phyloP scores from a whole-genome alignment of 805 yeast species.

The Starmerella apis region DNA sequence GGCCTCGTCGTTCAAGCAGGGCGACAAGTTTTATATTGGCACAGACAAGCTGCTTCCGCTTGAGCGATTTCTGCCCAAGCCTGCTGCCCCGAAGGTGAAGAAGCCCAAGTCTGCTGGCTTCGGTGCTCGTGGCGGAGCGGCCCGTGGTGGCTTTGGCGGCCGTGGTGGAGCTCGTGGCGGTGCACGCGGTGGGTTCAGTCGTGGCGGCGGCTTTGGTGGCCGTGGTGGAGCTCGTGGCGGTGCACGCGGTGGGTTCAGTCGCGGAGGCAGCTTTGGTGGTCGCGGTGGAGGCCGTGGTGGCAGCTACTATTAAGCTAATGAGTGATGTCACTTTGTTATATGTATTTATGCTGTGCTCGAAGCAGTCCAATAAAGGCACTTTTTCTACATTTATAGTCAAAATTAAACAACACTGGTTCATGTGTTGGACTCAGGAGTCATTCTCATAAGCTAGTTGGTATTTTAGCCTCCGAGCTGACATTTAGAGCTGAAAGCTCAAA shows the following conservation, averaged over 20 bases:
- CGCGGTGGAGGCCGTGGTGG: slow-evolving; percentile 20
- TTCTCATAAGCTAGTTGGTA: too few species aligned
- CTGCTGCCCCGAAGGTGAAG: slow-evolving; percentile 35
- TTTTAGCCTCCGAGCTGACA: too few species aligned
- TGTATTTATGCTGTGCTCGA: slow-evolving; percentile 4
- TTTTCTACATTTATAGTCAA: not conserved
- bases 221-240: slow-evolving; percentile 33
- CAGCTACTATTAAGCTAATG: not conserved
- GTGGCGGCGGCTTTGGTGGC: slow-evolving; percentile 32
- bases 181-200: slow-evolving; percentile 34
- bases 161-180: slow-evolving; percentile 39
- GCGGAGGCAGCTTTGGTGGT: slow-evolving; percentile 21
- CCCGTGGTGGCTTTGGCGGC: slow-evolving; percentile 40
- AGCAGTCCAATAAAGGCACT: not conserved
- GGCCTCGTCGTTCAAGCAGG: slow-evolving; percentile 84
- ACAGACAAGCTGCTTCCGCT: slow-evolving; percentile 91
- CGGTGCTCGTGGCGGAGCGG: slow-evolving; percentile 37
- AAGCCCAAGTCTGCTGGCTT: slow-evolving; percentile 68
- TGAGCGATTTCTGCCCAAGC: slow-evolving; percentile 94
- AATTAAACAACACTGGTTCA: too few species aligned
- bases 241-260: slow-evolving; percentile 27
- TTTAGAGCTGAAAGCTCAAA: too few species aligned
- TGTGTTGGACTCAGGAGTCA: too few species aligned
- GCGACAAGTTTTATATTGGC: slow-evolving; percentile 92
- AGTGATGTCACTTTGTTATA: not conserved